Base-by-base conservation (phyloP, 2,329 filamentous ascomycete species). In the Talaromyces sp. region DNA sequence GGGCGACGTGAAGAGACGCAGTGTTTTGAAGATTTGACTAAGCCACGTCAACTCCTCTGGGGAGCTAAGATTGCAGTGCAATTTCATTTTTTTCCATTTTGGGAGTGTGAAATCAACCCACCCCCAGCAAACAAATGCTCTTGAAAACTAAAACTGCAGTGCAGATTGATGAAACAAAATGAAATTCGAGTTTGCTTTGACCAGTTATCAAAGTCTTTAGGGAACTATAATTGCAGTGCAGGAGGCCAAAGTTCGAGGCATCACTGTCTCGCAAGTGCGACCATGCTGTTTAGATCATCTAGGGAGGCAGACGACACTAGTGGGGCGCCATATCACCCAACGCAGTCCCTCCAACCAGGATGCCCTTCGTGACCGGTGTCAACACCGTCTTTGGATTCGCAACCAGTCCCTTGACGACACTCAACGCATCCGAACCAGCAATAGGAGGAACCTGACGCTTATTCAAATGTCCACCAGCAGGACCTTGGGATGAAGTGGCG, bases 361-460 rank as follows among this genome's bases (percentile, higher is more conserved):
- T 13, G 11, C 64, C 59, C 25, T 66, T 35, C 8, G 60, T 62
- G 3, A 66, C 33, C 6, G 64, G 64, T 1, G 39, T 37, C 8
- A 62, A 25, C 4, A 17, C 54, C 17, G 37, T 22, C 3, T 39
- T 27, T 3, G 60, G 64, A 19, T 66, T 17, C 3, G 52, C 43
- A 35, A 58, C 31, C 6, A 66, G 1, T 9, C 50, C 64, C 59
- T 59, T 58, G 19, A 62, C 43, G 43, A 66, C 19, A 9, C 35
- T 60, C 35, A 58, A 15, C 3, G 37, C 50, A 49, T 66, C 60
- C 3, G 50, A 33, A 22, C 64, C 64, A 47, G 64, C 59, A 17
- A 66, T 66, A 2, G 64, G 64, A 43, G 64, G 64, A 9, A 66
- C 52, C 31, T 66, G 64, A 5, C 64, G 22, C 43, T 62, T 66